A percentile compares a stretch with the other conserved stretches of the same genome.
Evolutionary conservation across 2,329 filamentous ascomycete genomes (phyloP).

Genomic region (Aspergillus sp.): DNA sequence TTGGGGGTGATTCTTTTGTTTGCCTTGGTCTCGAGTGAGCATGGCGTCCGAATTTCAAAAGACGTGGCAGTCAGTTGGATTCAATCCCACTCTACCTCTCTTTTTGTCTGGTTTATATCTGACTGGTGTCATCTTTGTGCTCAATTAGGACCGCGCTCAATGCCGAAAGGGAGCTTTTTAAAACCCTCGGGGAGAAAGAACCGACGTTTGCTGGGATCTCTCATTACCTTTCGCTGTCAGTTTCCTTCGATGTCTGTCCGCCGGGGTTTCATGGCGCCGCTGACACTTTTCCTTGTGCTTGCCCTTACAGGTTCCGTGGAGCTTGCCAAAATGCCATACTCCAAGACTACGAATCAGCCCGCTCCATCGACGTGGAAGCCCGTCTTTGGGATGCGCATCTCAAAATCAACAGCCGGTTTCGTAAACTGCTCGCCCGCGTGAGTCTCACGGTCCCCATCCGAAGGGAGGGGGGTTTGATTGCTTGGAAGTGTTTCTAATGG

Average conservation of each 20-base stretch:
- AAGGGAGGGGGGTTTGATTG: neutral
- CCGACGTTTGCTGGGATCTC: constrained; percentile 45
- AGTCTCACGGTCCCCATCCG: constrained; percentile 14
- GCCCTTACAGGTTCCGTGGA: constrained; percentile 53
- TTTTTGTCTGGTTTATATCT: neutral
- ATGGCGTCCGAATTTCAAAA: constrained; percentile 43
- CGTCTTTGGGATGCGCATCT: constrained; percentile 73
- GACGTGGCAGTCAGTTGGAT: constrained; percentile 44
- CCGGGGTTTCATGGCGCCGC: too few species aligned
- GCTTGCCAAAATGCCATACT: constrained; percentile 66
- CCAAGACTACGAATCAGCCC: constrained; percentile 46
- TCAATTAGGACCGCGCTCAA: constrained; percentile 29
- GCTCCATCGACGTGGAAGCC: constrained; percentile 57
- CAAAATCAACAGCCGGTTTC: constrained; percentile 69
- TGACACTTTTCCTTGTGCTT: too few species aligned
- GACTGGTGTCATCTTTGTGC: constrained; percentile 11
- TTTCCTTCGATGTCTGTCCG: constrained; percentile 2
- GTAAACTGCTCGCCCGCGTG: constrained; percentile 56
- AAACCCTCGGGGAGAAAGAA: constrained; percentile 43
- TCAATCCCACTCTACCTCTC: neutral
- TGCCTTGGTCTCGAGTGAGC: constrained; percentile 20
- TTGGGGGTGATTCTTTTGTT: constrained; percentile 14
- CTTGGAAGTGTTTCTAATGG: constrained; percentile 4
- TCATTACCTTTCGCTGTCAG: constrained; percentile 35
- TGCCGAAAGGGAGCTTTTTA: constrained; percentile 43